phyloP scores from a whole-genome alignment of 2,329 filamentous ascomycete species.

The Colletotrichum shisoi region DNA sequence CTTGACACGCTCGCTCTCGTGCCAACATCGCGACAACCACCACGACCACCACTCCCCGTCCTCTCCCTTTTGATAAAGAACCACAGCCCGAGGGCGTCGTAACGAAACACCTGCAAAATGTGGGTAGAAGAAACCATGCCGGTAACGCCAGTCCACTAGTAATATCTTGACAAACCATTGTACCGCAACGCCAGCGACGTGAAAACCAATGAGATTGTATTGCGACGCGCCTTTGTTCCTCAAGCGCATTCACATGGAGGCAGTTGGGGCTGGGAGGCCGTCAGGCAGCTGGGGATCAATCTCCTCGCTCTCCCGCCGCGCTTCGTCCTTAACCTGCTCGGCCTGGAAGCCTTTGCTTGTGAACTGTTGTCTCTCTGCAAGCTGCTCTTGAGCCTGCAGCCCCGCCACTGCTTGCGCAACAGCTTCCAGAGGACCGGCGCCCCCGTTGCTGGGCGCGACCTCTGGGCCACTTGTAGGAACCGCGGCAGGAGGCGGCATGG shows the following conservation, averaged over 20 bases:
- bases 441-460: slow-evolving; percentile 33
- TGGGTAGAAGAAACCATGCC: slow-evolving; percentile 31
- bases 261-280: slow-evolving; percentile 46
- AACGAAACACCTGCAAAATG: slow-evolving; percentile 14
- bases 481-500: slow-evolving; percentile 45
- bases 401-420: slow-evolving; percentile 61
- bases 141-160: slow-evolving; percentile 35
- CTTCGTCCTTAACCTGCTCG: slow-evolving; percentile 53
- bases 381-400: slow-evolving; percentile 54
- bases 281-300: slow-evolving; percentile 63
- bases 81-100: slow-evolving; percentile 14
- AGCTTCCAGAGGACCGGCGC: slow-evolving; percentile 55
- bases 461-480: slow-evolving; percentile 33
- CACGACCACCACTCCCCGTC: background rate
- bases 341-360: slow-evolving; percentile 50
- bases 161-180: slow-evolving; percentile 39
- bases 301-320: slow-evolving; percentile 58
- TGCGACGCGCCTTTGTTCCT: slow-evolving; percentile 20
- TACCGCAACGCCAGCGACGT: slow-evolving; percentile 36
- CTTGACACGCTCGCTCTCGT: slow-evolving; percentile 6
- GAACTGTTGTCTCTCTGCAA: slow-evolving; percentile 50
- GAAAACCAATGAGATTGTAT: slow-evolving; percentile 33
- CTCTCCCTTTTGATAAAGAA: slow-evolving; percentile 34
- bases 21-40: slow-evolving; percentile 5
- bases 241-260: slow-evolving; percentile 45